Evolutionary conservation across 208 protist species (phyloP).

Genomic region (Leishmania mexicana): DNA sequence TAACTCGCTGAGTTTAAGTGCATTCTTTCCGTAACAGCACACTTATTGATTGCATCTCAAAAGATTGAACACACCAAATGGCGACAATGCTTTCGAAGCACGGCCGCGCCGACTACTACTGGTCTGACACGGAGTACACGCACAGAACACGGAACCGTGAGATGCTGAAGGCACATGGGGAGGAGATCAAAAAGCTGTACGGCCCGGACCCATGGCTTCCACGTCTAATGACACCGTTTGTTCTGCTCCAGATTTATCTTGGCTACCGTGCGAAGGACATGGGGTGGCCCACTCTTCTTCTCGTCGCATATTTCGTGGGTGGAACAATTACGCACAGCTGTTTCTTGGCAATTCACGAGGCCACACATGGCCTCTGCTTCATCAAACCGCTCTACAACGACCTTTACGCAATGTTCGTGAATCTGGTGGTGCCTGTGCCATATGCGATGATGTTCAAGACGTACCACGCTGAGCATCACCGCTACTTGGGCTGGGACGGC

Average conservation of each 20-base stretch:
- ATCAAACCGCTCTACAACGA: conserved; percentile 78
- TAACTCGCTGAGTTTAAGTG: not conserved
- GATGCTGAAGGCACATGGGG: conserved; percentile 82
- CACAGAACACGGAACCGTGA: conserved; percentile 66
- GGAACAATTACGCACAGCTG: conserved; percentile 83
- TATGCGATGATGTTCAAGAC: conserved; percentile 92
- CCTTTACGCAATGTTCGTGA: conserved; percentile 82
- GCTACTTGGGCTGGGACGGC: conserved; percentile 88
- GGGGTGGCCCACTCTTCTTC: conserved; percentile 65
- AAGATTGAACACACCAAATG: conserved; percentile 3
- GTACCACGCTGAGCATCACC: conserved; percentile 95
- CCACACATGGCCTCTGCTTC: conserved; percentile 91
- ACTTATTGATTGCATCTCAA: not conserved
- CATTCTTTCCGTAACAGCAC: not conserved
- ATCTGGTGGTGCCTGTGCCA: conserved; percentile 87
- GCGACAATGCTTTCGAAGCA: conserved; percentile 30
- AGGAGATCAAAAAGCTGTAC: conserved; percentile 81
- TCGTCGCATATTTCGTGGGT: conserved; percentile 81
- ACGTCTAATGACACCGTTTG: conserved; percentile 46
- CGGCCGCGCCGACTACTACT: conserved; percentile 73
- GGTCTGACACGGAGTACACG: conserved; percentile 63
- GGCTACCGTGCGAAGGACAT: conserved; percentile 61
- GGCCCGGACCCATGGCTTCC: conserved; percentile 65
- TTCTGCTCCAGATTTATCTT: conserved; percentile 71
- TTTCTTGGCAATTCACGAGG: conserved; percentile 93